Base-by-base conservation (phyloP, 441 rosid genomes). In the Syzygium malaccense region DNA sequence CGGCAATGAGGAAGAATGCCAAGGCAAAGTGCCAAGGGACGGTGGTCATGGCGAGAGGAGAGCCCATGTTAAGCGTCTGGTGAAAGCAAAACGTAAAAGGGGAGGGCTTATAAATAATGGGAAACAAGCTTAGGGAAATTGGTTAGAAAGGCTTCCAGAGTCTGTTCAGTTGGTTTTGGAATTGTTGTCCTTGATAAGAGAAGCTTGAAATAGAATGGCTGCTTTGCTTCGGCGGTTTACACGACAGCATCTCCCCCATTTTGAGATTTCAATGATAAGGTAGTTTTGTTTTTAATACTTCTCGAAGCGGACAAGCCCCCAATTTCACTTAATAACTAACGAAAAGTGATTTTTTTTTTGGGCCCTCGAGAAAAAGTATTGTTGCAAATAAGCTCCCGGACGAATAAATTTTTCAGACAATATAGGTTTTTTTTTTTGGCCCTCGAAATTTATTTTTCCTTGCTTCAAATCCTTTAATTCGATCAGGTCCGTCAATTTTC, bases 1-100 rank as follows among this genome's bases (percentile, higher is more conserved):
- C 26, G 87, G 88, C 64, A 30, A 91, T 49, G 84, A 88, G 88
- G 87, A 92, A 86, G 87, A 92, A 86, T 80, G 91, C 88, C 48
- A 92, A 86, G 23, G 86, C 83, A 17, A 92, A 54, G 48, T 48
- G 58, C 58, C 89, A n/a, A 71, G 80, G 15, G 48, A 71, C 6
- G 80, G 83, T 71, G 51, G 83, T 26, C 49, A 23, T 37, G 51
- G 51, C 20, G 80, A 14, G 48, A 71, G 80, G 80, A 32, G 49
- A 23, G 10, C 51, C 28, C 83, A 71, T 71, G 28, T 37, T 26
- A 23, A 49, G 26, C 20, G 51, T 23, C 23, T 4, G 11, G 51
- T 71, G 51, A 37, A 23, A 37, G 37, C 83, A 23, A 37, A 37
- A 37, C n/a, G 26, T 15, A 12, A 6, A 20, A 71, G 45, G 80